A percentile compares a stretch with the other conserved stretches of the same genome.
Evolutionary conservation across 192 early-diverging fungal species (phyloP).

Genomic region (Cladochytrium replicatum): DNA sequence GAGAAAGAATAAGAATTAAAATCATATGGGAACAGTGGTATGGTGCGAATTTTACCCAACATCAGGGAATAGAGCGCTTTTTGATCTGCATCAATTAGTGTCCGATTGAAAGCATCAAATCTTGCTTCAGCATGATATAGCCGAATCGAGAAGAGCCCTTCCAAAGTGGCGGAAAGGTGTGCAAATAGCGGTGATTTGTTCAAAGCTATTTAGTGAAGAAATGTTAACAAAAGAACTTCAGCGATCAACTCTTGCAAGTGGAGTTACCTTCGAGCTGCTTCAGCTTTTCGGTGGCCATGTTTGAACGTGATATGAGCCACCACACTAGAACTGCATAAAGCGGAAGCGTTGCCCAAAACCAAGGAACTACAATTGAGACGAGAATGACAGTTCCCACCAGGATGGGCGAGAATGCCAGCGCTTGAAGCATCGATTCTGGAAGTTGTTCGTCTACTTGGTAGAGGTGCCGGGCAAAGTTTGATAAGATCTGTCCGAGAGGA

Average conservation of each 20-base stretch:
- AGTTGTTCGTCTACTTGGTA: slow-evolving; percentile 22
- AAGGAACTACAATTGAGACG: slow-evolving; percentile 43
- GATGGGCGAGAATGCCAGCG: slow-evolving; percentile 26
- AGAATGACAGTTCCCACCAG: slow-evolving; percentile 41
- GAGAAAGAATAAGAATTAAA: neutral
- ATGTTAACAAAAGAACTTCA: slow-evolving; percentile 5
- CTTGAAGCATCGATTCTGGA: slow-evolving; percentile 28
- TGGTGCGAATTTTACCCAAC: slow-evolving; percentile 39
- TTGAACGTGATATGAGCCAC: slow-evolving; percentile 12
- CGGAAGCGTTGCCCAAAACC: slow-evolving; percentile 38
- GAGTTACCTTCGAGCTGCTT: slow-evolving; percentile 42
- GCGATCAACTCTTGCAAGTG: neutral
- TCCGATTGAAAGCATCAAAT: slow-evolving; percentile 51
- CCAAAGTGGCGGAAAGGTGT: slow-evolving; percentile 60
- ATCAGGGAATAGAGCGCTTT: slow-evolving; percentile 60
- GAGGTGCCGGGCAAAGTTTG: slow-evolving; percentile 21
- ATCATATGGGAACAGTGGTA: neutral
- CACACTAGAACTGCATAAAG: slow-evolving; percentile 24
- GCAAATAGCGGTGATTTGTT: slow-evolving; percentile 63
- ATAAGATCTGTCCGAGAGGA: slow-evolving; percentile 28
- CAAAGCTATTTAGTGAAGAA: slow-evolving; percentile 24
- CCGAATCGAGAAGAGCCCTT: slow-evolving; percentile 60
- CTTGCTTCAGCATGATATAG: slow-evolving; percentile 51
- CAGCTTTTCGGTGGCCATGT: slow-evolving; percentile 40
- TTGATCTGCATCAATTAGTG: slow-evolving; percentile 57